phyloP scores from a whole-genome alignment of 2,329 filamentous ascomycete genomes.

The Raffaelea arxii region DNA sequence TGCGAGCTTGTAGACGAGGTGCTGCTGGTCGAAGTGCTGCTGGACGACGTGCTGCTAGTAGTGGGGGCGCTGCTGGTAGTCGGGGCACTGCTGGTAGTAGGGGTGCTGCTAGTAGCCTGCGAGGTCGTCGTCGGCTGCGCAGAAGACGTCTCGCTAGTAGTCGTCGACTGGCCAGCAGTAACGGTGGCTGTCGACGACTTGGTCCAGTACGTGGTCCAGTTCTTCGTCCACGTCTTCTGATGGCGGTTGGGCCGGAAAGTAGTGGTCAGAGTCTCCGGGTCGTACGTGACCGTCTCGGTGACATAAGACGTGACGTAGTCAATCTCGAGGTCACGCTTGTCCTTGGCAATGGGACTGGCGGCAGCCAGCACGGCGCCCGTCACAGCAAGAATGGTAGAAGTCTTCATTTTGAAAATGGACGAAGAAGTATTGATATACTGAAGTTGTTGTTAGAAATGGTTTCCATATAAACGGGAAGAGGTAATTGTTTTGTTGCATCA shows the following conservation, averaged over 20 bases:
- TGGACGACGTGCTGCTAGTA: slow-evolving; percentile 1
- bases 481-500: no score
- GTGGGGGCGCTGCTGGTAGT: slow-evolving; percentile 1
- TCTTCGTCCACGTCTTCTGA: no score
- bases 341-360: slow-evolving; percentile 32
- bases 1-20: background rate
- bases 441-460: no score
- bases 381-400: slow-evolving; percentile 33
- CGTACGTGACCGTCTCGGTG: slow-evolving; percentile 35
- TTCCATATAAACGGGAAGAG: no score
- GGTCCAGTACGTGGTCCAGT: slow-evolving; percentile 10
- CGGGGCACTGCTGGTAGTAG: slow-evolving; percentile 12
- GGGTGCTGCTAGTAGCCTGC: background rate
- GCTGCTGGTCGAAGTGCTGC: slow-evolving; percentile 10
- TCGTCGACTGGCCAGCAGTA: no score
- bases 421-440: no score
- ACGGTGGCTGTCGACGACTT: slow-evolving; percentile 4
- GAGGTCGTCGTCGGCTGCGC: slow-evolving; percentile 2
- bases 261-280: slow-evolving; percentile 2
- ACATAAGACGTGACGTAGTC: slow-evolving; percentile 30
- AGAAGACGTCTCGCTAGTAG: no score
- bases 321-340: slow-evolving; percentile 30
- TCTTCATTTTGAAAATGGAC: slow-evolving; percentile 34
- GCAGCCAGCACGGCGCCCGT: slow-evolving; percentile 35
- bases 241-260: background rate